Percentiles rank a stretch among this genome's conserved stretches.
Conservation (phyloP, 345 rosid genomes). For the Eucalyptus curtisii region DNA sequence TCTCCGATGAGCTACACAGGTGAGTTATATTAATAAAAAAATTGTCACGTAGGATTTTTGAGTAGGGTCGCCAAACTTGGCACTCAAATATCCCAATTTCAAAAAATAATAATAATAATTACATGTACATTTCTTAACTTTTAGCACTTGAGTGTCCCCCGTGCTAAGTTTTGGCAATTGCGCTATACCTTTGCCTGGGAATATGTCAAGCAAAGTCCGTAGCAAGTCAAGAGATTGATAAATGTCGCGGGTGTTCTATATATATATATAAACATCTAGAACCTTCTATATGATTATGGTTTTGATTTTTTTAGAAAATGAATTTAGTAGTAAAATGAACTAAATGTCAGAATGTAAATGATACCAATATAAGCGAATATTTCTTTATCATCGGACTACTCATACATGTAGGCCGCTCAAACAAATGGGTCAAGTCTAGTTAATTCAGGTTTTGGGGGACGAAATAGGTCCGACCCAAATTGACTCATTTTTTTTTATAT, state of each 20-base stretch:
- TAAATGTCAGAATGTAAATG: neutral
- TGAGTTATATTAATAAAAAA: too few species aligned
- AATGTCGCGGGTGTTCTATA: conserved; percentile 38
- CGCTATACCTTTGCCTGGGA: neutral
- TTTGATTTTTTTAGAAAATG: neutral
- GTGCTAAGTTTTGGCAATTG: too few species aligned
- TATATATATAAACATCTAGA: neutral
- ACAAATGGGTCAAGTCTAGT: neutral
- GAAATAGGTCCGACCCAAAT: accelerated
- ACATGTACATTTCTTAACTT: accelerated
- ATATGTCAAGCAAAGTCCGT: conserved; percentile 84
- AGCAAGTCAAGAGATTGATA: conserved; percentile 83
- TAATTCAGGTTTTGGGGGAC: accelerated
- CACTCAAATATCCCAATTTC: too few species aligned
- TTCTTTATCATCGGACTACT: neutral
- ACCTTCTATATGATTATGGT: neutral
- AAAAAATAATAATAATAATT: accelerated
- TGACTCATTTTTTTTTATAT: accelerated
- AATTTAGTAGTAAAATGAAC: neutral
- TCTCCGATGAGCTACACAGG: accelerated
- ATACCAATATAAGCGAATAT: neutral
- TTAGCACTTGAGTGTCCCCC: accelerated
- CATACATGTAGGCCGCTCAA: neutral
- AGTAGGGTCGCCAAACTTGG: accelerated
- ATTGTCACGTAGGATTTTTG: accelerated